phyloP scores from a whole-genome alignment of 2,329 filamentous ascomycete genomes.

The Hypoxylon sp. region DNA sequence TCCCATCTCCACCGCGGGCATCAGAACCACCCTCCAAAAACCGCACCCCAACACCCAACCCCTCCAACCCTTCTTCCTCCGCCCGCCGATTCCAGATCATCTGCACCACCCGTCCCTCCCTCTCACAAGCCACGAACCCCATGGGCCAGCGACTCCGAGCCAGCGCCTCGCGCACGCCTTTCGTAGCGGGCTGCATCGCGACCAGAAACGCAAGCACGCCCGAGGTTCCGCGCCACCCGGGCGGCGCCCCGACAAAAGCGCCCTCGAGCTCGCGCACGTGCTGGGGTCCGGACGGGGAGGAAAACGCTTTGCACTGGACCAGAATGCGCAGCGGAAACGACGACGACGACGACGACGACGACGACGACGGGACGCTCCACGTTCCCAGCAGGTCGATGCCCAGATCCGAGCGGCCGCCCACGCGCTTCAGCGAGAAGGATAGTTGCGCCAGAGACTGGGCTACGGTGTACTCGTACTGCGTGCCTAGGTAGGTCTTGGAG shows the following conservation, averaged over 20 bases:
- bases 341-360: constrained; percentile 18
- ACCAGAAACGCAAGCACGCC: constrained; percentile 77
- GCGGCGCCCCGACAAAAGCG: constrained; percentile 75
- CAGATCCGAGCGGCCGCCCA: constrained; percentile 72
- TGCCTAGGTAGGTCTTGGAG: constrained; percentile 74
- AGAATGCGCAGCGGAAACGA: constrained; percentile 55
- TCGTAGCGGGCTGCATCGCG: constrained; percentile 74
- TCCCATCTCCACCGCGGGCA: constrained; percentile 24
- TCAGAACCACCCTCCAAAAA: constrained; percentile 48
- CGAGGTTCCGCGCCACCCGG: constrained; percentile 68
- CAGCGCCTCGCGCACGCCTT: constrained; percentile 78
- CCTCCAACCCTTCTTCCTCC: constrained; percentile 68
- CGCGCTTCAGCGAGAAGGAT: constrained; percentile 70
- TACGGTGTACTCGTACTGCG: constrained; percentile 78
- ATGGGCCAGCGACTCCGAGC: constrained; percentile 73
- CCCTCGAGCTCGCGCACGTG: constrained; percentile 81
- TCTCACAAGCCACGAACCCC: constrained; percentile 71
- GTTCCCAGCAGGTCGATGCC: constrained; percentile 79
- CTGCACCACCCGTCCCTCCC: constrained; percentile 67
- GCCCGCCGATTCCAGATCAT: constrained; percentile 77
- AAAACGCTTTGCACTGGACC: constrained; percentile 74
- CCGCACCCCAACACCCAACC: constrained; percentile 60
- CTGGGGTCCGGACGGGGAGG: constrained; percentile 61
- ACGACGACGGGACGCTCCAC: constrained; percentile 65
- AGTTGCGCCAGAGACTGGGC: constrained; percentile 63